Evolutionary conservation across 345 rosid genomes (phyloP).

Genomic region (Turritis glabra): DNA sequence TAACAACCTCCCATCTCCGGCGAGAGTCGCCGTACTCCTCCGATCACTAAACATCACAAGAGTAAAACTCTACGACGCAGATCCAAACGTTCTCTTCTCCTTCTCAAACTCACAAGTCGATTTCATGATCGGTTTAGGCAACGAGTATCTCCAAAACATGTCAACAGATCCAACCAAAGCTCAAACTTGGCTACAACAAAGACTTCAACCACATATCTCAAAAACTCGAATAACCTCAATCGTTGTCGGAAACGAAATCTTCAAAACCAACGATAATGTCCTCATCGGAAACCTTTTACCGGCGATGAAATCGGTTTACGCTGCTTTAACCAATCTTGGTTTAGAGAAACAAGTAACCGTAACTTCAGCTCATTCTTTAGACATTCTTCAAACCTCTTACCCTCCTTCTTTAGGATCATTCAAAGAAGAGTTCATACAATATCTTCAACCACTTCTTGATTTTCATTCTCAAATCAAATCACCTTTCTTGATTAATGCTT

Average conservation of each 20-base stretch:
- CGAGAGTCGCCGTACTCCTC: constrained; percentile 60
- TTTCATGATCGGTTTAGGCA: constrained; percentile 75
- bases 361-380: constrained; percentile 69
- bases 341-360: constrained; percentile 67
- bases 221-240: constrained; percentile 66
- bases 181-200: constrained; percentile 62
- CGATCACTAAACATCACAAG: constrained; percentile 64
- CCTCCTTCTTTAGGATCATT: constrained; percentile 85
- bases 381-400: constrained; percentile 53
- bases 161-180: constrained; percentile 59
- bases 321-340: constrained; percentile 54
- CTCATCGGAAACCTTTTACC: constrained; percentile 57
- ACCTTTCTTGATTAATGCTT: constrained; percentile 84
- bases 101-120: constrained; percentile 71
- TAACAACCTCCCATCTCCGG: constrained; percentile 79
- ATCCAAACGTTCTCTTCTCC: constrained; percentile 75
- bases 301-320: constrained; percentile 68
- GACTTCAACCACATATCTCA: constrained; percentile 59
- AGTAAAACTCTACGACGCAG: constrained; percentile 81
- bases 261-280: constrained; percentile 44
- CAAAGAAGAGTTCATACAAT: constrained; percentile 51
- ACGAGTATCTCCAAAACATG: constrained; percentile 57
- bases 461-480: constrained; percentile 67
- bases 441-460: constrained; percentile 56
- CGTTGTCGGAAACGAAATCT: constrained; percentile 79